Evolutionary conservation across 116 monocot species (phyloP).

Genomic region (Cymodocea nodosa): DNA sequence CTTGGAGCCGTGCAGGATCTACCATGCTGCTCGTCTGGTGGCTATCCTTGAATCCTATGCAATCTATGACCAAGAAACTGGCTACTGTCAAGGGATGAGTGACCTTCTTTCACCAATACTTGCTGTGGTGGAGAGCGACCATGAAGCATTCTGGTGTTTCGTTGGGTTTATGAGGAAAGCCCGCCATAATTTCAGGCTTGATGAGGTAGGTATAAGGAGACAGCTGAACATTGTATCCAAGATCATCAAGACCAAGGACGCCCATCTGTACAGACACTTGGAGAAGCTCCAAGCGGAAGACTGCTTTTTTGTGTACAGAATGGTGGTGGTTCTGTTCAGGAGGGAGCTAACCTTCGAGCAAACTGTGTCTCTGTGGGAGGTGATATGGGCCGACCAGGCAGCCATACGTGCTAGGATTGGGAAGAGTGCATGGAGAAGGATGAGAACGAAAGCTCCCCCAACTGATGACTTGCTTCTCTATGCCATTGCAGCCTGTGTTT

Average conservation of each 20-base stretch:
- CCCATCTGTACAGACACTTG: constrained; percentile 18
- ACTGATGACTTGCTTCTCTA: constrained; percentile 25
- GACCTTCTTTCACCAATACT: constrained; percentile 25
- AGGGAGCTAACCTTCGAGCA: constrained; percentile 26
- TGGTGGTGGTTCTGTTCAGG: constrained; percentile 24
- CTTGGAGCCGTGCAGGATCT: constrained; percentile 16
- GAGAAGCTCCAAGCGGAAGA: constrained; percentile 20
- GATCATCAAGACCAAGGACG: constrained; percentile 17
- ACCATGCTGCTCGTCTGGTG: constrained; percentile 20
- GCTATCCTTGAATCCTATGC: constrained; percentile 22
- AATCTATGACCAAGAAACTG: constrained; percentile 20
- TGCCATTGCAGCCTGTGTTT: constrained; percentile 19
- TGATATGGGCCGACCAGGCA: constrained; percentile 27
- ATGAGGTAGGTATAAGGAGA: constrained; percentile 20
- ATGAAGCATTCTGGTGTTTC: constrained; percentile 27
- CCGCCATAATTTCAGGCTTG: constrained; percentile 22
- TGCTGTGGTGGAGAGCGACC: constrained; percentile 17
- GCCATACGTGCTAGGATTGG: constrained; percentile 14
- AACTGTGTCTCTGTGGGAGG: constrained; percentile 23
- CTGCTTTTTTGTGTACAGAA: constrained; percentile 23
- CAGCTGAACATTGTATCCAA: constrained; percentile 17
- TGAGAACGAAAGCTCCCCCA: constrained; percentile 13
- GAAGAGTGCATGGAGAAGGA: constrained; percentile 10
- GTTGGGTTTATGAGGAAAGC: constrained; percentile 24
- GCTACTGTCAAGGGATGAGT: constrained; percentile 29